phyloP scores from a whole-genome alignment of 2,329 filamentous ascomycete genomes.

The Fusarium nisikadoi region DNA sequence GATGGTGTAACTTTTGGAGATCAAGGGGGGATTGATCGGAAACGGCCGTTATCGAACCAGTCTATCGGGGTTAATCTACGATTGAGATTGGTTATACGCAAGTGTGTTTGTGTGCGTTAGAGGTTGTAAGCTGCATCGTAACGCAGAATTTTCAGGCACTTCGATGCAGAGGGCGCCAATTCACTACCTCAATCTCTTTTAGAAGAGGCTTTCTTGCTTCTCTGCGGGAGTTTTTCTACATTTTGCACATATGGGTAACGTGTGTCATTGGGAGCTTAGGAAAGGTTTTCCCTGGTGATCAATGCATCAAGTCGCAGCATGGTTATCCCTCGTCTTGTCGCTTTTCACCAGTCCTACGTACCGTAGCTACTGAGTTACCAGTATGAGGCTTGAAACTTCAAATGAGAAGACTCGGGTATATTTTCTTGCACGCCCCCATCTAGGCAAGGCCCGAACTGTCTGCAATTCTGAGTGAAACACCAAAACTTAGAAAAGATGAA shows the following conservation, averaged over 20 bases:
- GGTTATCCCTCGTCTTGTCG: no score
- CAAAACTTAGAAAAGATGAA: neutral
- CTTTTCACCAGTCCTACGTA: neutral
- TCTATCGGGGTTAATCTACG: constrained; percentile 8
- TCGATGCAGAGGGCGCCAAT: constrained; percentile 20
- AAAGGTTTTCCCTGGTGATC: neutral
- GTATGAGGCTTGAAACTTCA: neutral
- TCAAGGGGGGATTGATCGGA: constrained; percentile 21
- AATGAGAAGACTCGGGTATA: neutral
- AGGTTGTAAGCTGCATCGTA: constrained; percentile 9
- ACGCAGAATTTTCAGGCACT: constrained; percentile 13
- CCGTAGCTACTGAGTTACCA: neutral
- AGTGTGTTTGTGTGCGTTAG: neutral
- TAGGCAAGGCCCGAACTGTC: neutral
- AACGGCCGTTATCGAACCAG: constrained; percentile 12
- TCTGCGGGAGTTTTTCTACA: neutral
- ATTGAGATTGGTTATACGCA: neutral
- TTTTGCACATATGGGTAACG: neutral
- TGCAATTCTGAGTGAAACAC: neutral
- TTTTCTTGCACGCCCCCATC: neutral
- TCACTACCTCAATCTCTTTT: neutral
- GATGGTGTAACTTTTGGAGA: neutral
- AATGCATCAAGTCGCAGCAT: neutral
- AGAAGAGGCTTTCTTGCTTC: neutral
- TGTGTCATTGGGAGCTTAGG: neutral